These are phyloP conservation scores for Echinochloa phyllopogon DNA, from an alignment of 176 grass and related monocot species.

Conservation along the genomic window DNA sequence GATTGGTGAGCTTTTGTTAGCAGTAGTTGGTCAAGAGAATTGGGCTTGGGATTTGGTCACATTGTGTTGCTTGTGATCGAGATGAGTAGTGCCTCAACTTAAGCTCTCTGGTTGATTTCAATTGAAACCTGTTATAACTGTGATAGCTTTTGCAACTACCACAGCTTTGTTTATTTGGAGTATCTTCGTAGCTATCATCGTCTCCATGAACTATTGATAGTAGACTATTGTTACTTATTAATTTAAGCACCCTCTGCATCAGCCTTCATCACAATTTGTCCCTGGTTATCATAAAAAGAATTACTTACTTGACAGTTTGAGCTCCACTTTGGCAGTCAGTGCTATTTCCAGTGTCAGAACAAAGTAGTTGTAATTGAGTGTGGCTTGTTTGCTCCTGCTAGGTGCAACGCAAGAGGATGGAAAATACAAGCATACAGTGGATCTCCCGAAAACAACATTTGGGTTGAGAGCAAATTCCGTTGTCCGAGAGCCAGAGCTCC, in stretches of 20 bases:
- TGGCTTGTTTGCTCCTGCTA: slow-evolving; percentile 41
- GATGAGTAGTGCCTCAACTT: background rate
- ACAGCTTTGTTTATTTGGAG: background rate
- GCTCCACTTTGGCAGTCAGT: slow-evolving; percentile 11
- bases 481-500: slow-evolving; percentile 83
- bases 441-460: slow-evolving; percentile 88
- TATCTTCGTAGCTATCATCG: background rate
- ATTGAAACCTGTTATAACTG: background rate
- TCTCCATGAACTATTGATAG: background rate
- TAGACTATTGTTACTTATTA: background rate
- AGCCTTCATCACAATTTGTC: background rate
- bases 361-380: background rate
- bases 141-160: background rate
- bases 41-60: background rate
- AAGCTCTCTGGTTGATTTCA: background rate
- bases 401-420: slow-evolving; percentile 80
- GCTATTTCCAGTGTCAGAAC: background rate
- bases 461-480: slow-evolving; percentile 90
- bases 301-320: background rate
- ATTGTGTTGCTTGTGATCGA: background rate
- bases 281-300: background rate
- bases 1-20: background rate
- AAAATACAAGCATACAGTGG: slow-evolving; percentile 92
- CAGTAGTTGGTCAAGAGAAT: background rate
- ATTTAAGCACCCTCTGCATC: background rate